phyloP scores from a whole-genome alignment of 176 grass and related monocot species.

The Aegilops bicornis region DNA sequence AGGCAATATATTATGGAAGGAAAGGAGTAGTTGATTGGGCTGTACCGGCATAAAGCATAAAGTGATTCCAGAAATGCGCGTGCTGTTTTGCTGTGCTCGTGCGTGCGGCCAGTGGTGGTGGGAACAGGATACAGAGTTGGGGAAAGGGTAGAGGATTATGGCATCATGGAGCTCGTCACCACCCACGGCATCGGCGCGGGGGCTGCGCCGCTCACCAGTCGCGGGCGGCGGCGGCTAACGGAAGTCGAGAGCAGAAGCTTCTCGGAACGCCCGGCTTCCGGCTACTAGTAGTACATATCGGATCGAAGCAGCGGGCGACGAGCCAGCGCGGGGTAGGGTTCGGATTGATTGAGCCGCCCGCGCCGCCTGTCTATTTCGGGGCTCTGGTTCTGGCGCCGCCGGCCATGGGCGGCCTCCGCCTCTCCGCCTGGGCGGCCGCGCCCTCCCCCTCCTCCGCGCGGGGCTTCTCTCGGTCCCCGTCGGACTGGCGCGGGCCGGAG shows the following conservation, averaged over 20 bases:
- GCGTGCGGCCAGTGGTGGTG: background rate
- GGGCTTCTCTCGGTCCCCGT: background rate
- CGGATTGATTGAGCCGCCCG: background rate
- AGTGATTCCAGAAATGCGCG: background rate
- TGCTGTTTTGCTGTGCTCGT: background rate
- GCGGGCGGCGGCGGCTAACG: constrained; percentile 33
- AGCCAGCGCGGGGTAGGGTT: background rate
- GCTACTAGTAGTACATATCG: constrained; percentile 6
- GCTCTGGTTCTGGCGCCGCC: too few relatives aligned
- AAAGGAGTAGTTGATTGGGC: too few relatives aligned
- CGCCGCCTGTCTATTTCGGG: background rate
- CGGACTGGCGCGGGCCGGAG: background rate
- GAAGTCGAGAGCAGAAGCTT: constrained; percentile 27
- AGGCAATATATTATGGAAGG: too few relatives aligned
- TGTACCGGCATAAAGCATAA: background rate
- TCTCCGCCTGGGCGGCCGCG: background rate
- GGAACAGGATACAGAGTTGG: background rate
- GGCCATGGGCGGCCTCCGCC: constrained; percentile 47
- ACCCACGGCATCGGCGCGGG: background rate
- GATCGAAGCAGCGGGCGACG: background rate
- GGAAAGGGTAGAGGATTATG: background rate
- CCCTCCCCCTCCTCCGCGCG: background rate
- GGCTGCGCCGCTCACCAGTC: constrained; percentile 3
- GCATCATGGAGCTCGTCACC: constrained; percentile 20
- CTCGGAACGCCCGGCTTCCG: constrained; percentile 14